Percentiles rank a stretch among this genome's conserved stretches.
phyloP scores from a whole-genome alignment of 2,329 filamentous ascomycete species.

The Clarireedia hainanense region DNA sequence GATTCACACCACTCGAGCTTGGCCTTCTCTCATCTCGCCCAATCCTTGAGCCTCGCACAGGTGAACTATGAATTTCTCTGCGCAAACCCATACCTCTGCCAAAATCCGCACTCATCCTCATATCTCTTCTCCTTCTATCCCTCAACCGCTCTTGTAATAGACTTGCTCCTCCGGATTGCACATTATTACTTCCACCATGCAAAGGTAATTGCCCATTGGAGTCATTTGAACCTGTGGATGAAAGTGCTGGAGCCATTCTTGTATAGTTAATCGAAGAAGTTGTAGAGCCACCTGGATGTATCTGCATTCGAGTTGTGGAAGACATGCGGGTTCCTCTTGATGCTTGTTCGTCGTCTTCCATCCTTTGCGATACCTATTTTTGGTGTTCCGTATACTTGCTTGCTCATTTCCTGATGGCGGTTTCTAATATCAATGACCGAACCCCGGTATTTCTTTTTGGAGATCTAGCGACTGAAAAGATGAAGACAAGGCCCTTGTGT shows the following conservation, averaged over 20 bases:
- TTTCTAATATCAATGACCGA: too few species aligned
- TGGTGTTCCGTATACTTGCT: not conserved
- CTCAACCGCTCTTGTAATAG: conserved; percentile 29
- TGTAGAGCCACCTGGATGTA: conserved; percentile 9
- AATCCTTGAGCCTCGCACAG: conserved; percentile 14
- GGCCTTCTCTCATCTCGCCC: conserved; percentile 23
- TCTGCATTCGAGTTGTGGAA: conserved; percentile 12
- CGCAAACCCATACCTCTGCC: conserved; percentile 6
- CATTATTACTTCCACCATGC: conserved; percentile 9
- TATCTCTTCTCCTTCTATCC: conserved; percentile 28
- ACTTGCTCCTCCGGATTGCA: conserved; percentile 16
- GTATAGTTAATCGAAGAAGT: conserved; percentile 18
- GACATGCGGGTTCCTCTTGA: conserved; percentile 6
- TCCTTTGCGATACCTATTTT: not conserved
- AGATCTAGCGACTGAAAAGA: too few species aligned
- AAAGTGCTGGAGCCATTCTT: conserved; percentile 21
- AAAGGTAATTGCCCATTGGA: conserved; percentile 13
- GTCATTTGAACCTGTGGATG: conserved; percentile 9
- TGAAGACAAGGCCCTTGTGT: not conserved
- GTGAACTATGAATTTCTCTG: conserved; percentile 26
- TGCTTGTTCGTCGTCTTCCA: conserved; percentile 9
- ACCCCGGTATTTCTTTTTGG: too few species aligned
- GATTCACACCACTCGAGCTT: conserved; percentile 21
- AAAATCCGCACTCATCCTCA: conserved; percentile 21
- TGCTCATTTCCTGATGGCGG: not conserved